Base-by-base conservation (phyloP, 2,329 filamentous ascomycete genomes). In the Cadophora sp. region DNA sequence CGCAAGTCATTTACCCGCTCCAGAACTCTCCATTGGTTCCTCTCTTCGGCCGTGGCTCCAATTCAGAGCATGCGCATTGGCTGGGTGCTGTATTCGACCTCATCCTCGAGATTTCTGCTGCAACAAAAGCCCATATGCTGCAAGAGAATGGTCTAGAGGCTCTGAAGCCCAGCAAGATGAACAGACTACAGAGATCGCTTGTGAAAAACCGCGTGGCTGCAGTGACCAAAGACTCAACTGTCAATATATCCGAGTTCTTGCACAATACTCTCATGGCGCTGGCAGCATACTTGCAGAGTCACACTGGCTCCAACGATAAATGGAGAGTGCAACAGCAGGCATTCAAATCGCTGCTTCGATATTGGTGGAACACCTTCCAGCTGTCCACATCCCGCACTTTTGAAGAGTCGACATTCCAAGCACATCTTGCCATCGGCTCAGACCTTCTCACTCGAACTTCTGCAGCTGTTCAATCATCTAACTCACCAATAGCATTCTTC, bases 321-420 rank as follows among this genome's bases (percentile, higher is more conserved):
- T 80, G 77, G 76, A 74, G 74, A 65, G 67, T 73, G 70, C 75
- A 78, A 69, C 78, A 79, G 59, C 77, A 78, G 45, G 76, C 74
- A 33, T 69, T 85, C 14, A 76, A 78, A 16, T 73, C 78, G 4
- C 64, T 89, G 11, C 74, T 85, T 62, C 83, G 84, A 66, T 87
- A 85, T 71, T 84, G 89, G 79, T 81, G 82, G 76, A 81, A 83
- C 22, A 89, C 85, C 0, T 81, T 85, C 65, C 71, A 74, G 0
- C 79, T 87, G 39, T 79, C 84, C 1, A 82, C 80, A 14, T 76
- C 76, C 0, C 24, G 74, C 4, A 73, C 76, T 0, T 90, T 90
- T 70, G 86, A 90, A 65, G 88, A 90, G 71, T 87, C 87, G 18
- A 81, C 79, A 41, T 91, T 91, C 76, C 88, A 89, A 74, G 88